phyloP scores from a whole-genome alignment of 2,329 filamentous ascomycete species.

The Fusarium sublunatum region DNA sequence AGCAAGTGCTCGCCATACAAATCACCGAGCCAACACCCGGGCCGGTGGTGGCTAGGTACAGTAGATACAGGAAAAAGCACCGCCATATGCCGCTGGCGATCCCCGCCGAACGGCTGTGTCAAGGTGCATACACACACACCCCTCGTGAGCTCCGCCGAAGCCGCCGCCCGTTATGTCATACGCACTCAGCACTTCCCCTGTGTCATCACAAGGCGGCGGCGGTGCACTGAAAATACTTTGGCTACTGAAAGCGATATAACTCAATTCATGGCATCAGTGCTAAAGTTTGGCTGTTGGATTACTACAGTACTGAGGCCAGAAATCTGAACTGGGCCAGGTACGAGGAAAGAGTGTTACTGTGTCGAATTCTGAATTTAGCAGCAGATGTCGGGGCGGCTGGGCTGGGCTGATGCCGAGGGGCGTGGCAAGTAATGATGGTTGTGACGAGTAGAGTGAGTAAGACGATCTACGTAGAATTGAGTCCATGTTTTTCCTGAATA shows the following conservation, averaged over 20 bases:
- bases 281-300: constrained; percentile 3
- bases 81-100: constrained; percentile 41
- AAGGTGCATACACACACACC: constrained; percentile 19
- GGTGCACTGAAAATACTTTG: constrained; percentile 17
- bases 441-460: constrained; percentile 6
- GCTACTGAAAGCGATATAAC: constrained; percentile 14
- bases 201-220: constrained; percentile 32
- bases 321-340: neutral
- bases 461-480: constrained; percentile 20
- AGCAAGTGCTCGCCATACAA: constrained; percentile 7
- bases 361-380: constrained; percentile 4
- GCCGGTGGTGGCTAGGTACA: constrained; percentile 39
- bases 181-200: constrained; percentile 13
- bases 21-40: constrained; percentile 41
- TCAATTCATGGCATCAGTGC: constrained; percentile 1
- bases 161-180: constrained; percentile 42
- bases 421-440: neutral
- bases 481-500: constrained; percentile 18
- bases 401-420: neutral
- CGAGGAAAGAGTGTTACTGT: neutral
- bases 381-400: neutral
- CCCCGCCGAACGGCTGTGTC: constrained; percentile 40
- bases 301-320: constrained; percentile 22
- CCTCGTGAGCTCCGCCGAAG: constrained; percentile 39
- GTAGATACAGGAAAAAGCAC: constrained; percentile 16